Percentiles rank a stretch among this genome's conserved stretches.
Evolutionary conservation across 2,329 filamentous ascomycete genomes (phyloP).

Genomic region (Cytospora chrysosperma): DNA sequence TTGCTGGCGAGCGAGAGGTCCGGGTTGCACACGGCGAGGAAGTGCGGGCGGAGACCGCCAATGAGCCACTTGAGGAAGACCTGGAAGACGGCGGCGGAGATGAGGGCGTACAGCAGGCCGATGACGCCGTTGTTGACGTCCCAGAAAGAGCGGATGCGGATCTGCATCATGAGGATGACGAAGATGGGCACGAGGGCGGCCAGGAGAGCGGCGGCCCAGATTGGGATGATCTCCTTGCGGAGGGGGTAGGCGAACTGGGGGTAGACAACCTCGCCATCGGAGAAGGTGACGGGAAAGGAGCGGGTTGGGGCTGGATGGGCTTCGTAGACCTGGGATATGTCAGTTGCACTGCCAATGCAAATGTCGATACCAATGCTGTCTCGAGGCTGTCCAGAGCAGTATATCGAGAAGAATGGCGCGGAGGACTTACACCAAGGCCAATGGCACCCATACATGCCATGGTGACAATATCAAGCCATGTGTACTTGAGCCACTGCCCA

Average conservation of each 20-base stretch:
- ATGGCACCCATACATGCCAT: slow-evolving; percentile 66
- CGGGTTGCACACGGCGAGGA: slow-evolving; percentile 68
- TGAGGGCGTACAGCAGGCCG: slow-evolving; percentile 68
- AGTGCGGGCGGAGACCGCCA: slow-evolving; percentile 70
- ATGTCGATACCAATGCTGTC: neutral
- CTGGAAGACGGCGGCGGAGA: slow-evolving; percentile 72
- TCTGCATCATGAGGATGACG: slow-evolving; percentile 64
- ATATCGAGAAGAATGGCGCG: neutral
- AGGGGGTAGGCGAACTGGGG: slow-evolving; percentile 71
- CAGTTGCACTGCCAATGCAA: neutral
- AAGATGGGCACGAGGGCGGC: slow-evolving; percentile 64
- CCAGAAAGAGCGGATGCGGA: slow-evolving; percentile 68
- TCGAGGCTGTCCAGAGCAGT: neutral
- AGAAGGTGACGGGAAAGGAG: slow-evolving; percentile 68
- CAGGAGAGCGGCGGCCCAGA: slow-evolving; percentile 67
- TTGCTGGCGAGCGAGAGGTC: slow-evolving; percentile 44
- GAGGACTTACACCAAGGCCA: slow-evolving; percentile 60
- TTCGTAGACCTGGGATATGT: slow-evolving; percentile 53
- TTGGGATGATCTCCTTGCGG: slow-evolving; percentile 69
- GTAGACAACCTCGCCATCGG: slow-evolving; percentile 66
- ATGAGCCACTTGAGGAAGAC: slow-evolving; percentile 76
- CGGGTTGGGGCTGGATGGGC: slow-evolving; percentile 64
- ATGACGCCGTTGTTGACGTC: slow-evolving; percentile 70
- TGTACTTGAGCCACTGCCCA: slow-evolving; percentile 68
- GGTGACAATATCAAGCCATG: slow-evolving; percentile 66